A percentile compares a stretch with the other conserved stretches of the same genome.
phyloP scores from a whole-genome alignment of 208 protist genomes.

The Leishmania major region DNA sequence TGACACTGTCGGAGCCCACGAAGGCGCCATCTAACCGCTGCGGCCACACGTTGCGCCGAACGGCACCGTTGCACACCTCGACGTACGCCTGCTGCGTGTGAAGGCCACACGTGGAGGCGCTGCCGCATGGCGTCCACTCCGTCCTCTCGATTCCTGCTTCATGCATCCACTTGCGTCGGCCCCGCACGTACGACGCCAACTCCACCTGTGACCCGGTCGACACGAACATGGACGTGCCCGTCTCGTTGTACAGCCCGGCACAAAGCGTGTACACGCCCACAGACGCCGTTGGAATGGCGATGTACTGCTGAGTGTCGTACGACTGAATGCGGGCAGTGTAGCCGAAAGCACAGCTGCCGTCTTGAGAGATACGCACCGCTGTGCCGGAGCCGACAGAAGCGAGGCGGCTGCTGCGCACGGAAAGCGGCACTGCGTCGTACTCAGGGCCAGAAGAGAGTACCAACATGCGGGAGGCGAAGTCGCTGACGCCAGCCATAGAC shows the following conservation, averaged over 20 bases:
- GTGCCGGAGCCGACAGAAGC: conserved; percentile 1
- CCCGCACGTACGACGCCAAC: conserved; percentile 35
- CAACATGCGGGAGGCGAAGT: conserved; percentile 32
- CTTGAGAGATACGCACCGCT: conserved; percentile 39
- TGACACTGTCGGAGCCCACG: conserved; percentile 33
- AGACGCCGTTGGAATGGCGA: conserved; percentile 26
- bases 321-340: conserved; percentile 25
- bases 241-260: conserved; percentile 33
- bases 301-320: conserved; percentile 27
- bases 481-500: conserved; percentile 31
- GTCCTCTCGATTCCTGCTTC: conserved; percentile 29
- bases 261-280: conserved; percentile 45
- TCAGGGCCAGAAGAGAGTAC: conserved; percentile 35
- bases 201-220: conserved; percentile 29
- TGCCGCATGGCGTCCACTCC: conserved; percentile 53
- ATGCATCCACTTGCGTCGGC: conserved; percentile 40
- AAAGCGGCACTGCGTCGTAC: conserved; percentile 36
- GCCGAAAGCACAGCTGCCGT: conserved; percentile 43
- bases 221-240: conserved; percentile 40
- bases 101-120: conserved; percentile 38
- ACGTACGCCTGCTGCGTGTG: conserved; percentile 29
- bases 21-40: conserved; percentile 44
- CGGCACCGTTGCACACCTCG: conserved; percentile 45
- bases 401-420: conserved; percentile 17
- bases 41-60: conserved; percentile 33